phyloP scores from a whole-genome alignment of 2,329 filamentous ascomycete genomes.

The Blumeriella jaapii region DNA sequence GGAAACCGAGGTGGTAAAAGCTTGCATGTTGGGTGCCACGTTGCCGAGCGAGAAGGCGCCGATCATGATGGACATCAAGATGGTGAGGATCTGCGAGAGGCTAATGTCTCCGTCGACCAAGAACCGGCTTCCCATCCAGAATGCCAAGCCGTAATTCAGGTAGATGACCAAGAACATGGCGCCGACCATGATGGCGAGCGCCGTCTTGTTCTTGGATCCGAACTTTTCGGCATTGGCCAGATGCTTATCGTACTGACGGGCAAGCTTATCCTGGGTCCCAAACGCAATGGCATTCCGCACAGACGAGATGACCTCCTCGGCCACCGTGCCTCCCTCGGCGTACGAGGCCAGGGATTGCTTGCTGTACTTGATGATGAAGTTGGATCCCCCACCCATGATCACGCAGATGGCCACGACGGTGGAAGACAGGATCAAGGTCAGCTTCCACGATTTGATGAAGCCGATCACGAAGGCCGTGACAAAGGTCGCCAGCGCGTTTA shows the following conservation, averaged over 20 bases:
- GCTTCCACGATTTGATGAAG: constrained; percentile 85
- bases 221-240: constrained; percentile 61
- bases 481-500: constrained; percentile 71
- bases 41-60: constrained; percentile 87
- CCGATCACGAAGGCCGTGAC: constrained; percentile 82
- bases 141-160: constrained; percentile 75
- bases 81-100: constrained; percentile 66
- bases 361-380: constrained; percentile 69
- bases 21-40: constrained; percentile 73
- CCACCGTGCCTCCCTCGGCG: constrained; percentile 73
- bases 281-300: constrained; percentile 89
- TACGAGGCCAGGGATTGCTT: constrained; percentile 70
- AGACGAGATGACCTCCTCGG: constrained; percentile 89
- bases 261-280: constrained; percentile 85
- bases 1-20: constrained; percentile 72
- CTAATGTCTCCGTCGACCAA: constrained; percentile 53
- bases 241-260: constrained; percentile 70
- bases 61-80: constrained; percentile 84
- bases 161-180: constrained; percentile 77
- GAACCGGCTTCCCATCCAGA: constrained; percentile 77
- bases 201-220: constrained; percentile 64
- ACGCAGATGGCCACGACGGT: constrained; percentile 71
- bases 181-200: constrained; percentile 68
- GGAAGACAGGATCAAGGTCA: constrained; percentile 77
- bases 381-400: constrained; percentile 62